Conservation (phyloP, 106 monocot genomes). For the Hemerocallis citrina region DNA sequence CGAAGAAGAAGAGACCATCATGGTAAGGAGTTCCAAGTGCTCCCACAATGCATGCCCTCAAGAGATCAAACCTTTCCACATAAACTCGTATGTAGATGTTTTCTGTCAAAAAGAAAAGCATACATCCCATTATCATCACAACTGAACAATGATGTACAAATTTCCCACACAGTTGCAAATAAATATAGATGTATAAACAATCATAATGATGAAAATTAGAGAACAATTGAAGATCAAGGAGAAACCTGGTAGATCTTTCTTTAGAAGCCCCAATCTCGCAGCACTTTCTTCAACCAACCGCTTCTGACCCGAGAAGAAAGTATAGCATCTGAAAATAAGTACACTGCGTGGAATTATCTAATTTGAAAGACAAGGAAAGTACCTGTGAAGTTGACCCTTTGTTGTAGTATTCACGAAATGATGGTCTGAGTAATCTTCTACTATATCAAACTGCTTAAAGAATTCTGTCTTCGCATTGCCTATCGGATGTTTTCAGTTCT, state of each 20-base stretch:
- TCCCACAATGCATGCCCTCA: constrained; percentile 69
- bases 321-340: background rate
- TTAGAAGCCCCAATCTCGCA: constrained; percentile 77
- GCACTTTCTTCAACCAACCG: constrained; percentile 74
- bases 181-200: too few relatives aligned
- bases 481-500: constrained; percentile 1
- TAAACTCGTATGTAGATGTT: constrained; percentile 69
- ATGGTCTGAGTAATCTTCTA: constrained; percentile 71
- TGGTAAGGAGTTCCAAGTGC: constrained; percentile 71
- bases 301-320: constrained; percentile 37
- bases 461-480: constrained; percentile 12
- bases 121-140: background rate
- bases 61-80: constrained; percentile 77
- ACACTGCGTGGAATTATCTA: background rate
- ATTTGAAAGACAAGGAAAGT: background rate
- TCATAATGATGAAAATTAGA: too few relatives aligned
- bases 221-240: too few relatives aligned
- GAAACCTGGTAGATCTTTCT: constrained; percentile 83
- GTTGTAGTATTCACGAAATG: constrained; percentile 42
- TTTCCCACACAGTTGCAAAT: background rate
- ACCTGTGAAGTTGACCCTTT: constrained; percentile 29
- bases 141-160: too few relatives aligned
- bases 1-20: constrained; percentile 80
- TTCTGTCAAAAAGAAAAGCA: constrained; percentile 29
- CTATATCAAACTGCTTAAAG: constrained; percentile 64